Evolutionary conservation across 2,329 filamentous ascomycete genomes (phyloP), one percentile per base, ranked within the genome.

Genomic region (Aspergillus brasiliensis): DNA sequence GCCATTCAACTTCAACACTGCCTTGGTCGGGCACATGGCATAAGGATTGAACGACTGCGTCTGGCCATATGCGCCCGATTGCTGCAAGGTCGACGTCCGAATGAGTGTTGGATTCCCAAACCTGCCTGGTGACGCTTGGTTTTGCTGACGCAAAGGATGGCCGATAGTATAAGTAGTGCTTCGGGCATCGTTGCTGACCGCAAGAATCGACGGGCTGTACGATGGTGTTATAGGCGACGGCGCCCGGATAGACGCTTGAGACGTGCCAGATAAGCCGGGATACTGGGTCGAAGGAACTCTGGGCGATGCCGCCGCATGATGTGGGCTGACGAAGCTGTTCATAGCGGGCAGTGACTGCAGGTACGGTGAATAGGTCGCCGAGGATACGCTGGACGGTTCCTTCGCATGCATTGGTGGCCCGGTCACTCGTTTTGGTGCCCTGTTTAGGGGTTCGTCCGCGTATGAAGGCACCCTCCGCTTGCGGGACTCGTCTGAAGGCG

Each of bases 1-100:
- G 19, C 93, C 93, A 56, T 90, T 86, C 61, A 98, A 89, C 71
- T 95, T 92, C 28, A 98, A 81, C 17, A 89, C 82, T 0, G 93
- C 95, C 79, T 97, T 97, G 71, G 87, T 86, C 15, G 91, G 88
- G 71, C 93, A 94, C 66, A 94, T 85, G 3, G 88, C 85, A 71
- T 96, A 93, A 0, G 90, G 89, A 67, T 92, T 91, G 77, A 92
- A 91, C 17, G 82, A 74, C 38, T 78, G 83, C 63, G 74, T 81
- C 65, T 78, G 82, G n/a, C 77, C 69, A 10, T 78, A 65, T 23
- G 75, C 77, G 28, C 79, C 78, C 8, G 84, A 82, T 56, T 86
- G 82, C 61, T 86, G 84, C 51, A 91, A 75, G 2, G 86, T 89
- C 2, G 88, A 89, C 5, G 88, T 90, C 59, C 88, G 83, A 57